These are phyloP conservation scores for Leccinum obscurum DNA, from an alignment of 768 basidiomycete species.

Conservation along the genomic window DNA sequence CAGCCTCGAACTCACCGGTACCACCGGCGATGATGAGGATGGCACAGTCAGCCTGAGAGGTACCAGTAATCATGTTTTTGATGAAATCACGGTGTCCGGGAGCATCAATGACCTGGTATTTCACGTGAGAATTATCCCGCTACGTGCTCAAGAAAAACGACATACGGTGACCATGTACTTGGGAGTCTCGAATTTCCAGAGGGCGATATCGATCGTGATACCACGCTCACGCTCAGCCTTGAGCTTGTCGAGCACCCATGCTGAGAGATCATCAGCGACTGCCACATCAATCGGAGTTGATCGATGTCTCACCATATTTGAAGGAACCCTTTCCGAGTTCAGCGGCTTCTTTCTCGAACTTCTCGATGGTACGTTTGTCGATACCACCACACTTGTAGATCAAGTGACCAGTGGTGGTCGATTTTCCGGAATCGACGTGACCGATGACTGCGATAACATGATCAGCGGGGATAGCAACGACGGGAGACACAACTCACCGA, in stretches of 20 bases:
- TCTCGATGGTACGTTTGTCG: constrained; percentile 99
- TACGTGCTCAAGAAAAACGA: constrained; percentile 12
- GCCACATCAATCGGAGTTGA: constrained; percentile 15
- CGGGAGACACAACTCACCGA: constrained; percentile 59
- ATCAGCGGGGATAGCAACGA: constrained; percentile 21
- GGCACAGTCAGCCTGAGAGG: constrained; percentile 99
- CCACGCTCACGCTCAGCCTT: constrained; percentile 99
- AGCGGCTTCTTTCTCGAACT: constrained; percentile 99
- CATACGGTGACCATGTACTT: constrained; percentile 90
- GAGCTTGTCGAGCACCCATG: constrained; percentile 99
- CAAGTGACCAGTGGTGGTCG: constrained; percentile 99
- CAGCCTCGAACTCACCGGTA: constrained; percentile 99
- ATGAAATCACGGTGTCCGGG: constrained; percentile 99
- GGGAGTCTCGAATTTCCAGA: constrained; percentile 99
- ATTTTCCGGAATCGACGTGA: constrained; percentile 99
- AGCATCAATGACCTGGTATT: constrained; percentile 90
- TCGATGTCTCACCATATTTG: constrained; percentile 77
- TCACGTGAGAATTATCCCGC: constrained; percentile 4
- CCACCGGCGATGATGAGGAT: constrained; percentile 99
- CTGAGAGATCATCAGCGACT: constrained; percentile 45
- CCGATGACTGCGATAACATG: constrained; percentile 75
- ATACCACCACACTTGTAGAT: constrained; percentile 99
- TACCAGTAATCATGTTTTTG: constrained; percentile 99
- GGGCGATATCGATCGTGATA: constrained; percentile 99
- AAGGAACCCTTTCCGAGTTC: constrained; percentile 99